phyloP scores from a whole-genome alignment of 2,329 filamentous ascomycete genomes.

The Periglandula ipomoeae region DNA sequence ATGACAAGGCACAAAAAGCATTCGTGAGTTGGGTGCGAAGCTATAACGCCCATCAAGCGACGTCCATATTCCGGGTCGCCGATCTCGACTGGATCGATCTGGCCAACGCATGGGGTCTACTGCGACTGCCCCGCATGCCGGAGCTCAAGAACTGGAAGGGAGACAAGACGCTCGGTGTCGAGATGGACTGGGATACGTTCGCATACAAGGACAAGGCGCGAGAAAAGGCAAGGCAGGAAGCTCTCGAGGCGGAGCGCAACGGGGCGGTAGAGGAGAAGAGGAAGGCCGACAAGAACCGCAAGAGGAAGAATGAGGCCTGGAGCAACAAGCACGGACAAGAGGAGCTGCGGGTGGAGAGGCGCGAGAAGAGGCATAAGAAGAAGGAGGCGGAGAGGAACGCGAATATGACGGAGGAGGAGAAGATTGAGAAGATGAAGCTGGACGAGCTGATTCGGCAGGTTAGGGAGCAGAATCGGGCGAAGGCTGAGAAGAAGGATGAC shows the following conservation, averaged over 20 bases:
- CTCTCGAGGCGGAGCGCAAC: conserved; percentile 40
- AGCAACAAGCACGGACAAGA: conserved; percentile 61
- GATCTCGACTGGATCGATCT: conserved; percentile 82
- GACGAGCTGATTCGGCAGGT: conserved; percentile 56
- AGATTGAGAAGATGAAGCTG: conserved; percentile 51
- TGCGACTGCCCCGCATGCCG: conserved; percentile 88
- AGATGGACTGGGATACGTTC: conserved; percentile 58
- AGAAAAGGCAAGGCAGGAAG: conserved; percentile 54
- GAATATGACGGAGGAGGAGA: conserved; percentile 63
- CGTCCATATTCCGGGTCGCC: conserved; percentile 75
- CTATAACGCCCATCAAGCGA: conserved; percentile 84
- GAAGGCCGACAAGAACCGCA: conserved; percentile 37
- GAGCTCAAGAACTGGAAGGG: conserved; percentile 69
- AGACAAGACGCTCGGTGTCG: conserved; percentile 52
- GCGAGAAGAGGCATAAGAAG: conserved; percentile 56
- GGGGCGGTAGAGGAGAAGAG: conserved; percentile 27
- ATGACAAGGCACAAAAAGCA: conserved; percentile 82
- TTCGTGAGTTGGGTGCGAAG: conserved; percentile 92
- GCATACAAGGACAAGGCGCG: conserved; percentile 63
- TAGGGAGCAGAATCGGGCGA: conserved; percentile 44
- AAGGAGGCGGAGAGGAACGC: conserved; percentile 54
- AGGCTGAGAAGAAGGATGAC: conserved; percentile 30
- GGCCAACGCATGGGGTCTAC: conserved; percentile 74
- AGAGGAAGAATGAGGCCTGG: conserved; percentile 61
- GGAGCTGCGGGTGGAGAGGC: conserved; percentile 49